Conservation (phyloP, 768 basidiomycete species). For the Mycena filopes region DNA sequence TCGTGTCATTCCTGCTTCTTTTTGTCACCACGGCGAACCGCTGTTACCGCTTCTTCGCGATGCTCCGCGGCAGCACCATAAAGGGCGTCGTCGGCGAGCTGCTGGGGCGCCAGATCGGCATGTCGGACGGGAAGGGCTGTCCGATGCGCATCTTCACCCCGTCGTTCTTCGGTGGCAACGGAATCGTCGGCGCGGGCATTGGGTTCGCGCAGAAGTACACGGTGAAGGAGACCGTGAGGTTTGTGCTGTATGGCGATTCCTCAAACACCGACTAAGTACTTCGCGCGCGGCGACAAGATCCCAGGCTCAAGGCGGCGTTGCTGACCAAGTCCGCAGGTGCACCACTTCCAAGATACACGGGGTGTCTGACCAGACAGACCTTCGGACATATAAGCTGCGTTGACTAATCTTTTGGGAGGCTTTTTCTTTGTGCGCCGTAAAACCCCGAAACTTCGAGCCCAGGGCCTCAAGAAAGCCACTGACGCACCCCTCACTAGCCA, state of each 20-base stretch:
- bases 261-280: constrained; percentile 96
- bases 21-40: constrained; percentile 98
- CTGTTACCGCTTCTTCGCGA: constrained; percentile 97
- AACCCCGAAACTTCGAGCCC: too few species aligned
- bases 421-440: background rate
- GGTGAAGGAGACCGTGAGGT: constrained; percentile 79
- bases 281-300: constrained; percentile 96
- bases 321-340: constrained; percentile 19
- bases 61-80: constrained; percentile 92
- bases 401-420: background rate
- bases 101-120: constrained; percentile 89
- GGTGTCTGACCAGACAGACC: constrained; percentile 22
- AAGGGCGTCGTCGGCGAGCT: constrained; percentile 93
- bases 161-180: constrained; percentile 98
- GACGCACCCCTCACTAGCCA: too few species aligned
- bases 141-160: constrained; percentile 99
- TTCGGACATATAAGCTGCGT: constrained; percentile 7
- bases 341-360: constrained; percentile 34
- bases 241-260: constrained; percentile 96
- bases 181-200: constrained; percentile 97
- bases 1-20: too few species aligned
- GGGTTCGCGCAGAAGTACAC: constrained; percentile 94
- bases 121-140: constrained; percentile 97
- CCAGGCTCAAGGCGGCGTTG: constrained; percentile 82
- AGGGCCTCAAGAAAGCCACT: too few species aligned